Conservation (phyloP, 106 monocot genomes). For the Allium fistulosum region DNA sequence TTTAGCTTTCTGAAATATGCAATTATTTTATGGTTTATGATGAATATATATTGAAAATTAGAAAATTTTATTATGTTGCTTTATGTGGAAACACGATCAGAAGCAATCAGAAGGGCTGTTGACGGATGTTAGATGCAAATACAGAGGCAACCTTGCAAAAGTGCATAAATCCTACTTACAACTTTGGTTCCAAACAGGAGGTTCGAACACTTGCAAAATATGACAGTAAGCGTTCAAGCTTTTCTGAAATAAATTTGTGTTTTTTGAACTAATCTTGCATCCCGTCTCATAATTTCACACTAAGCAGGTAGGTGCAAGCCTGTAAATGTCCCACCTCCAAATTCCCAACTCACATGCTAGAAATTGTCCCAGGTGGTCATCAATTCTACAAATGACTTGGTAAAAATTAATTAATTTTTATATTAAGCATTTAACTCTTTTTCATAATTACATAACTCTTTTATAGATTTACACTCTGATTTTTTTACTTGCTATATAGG, state of each 20-base stretch:
- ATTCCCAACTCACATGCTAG: slow-evolving; percentile 56
- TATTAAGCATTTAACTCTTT: too few relatives aligned
- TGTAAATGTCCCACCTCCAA: slow-evolving; percentile 70
- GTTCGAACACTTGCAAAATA: slow-evolving; percentile 96
- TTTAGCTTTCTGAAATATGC: too few relatives aligned
- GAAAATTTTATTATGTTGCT: not conserved
- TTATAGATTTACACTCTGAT: too few relatives aligned
- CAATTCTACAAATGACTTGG: too few relatives aligned
- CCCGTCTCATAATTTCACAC: slow-evolving; percentile 1
- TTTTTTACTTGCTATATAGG: too few relatives aligned
- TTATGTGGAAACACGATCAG: slow-evolving; percentile 14
- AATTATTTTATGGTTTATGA: too few relatives aligned
- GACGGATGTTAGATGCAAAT: slow-evolving; percentile 77
- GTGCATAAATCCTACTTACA: slow-evolving; percentile 76
- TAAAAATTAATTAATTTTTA: too few relatives aligned
- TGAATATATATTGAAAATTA: too few relatives aligned
- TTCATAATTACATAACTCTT: too few relatives aligned
- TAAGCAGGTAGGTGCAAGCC: slow-evolving; percentile 93
- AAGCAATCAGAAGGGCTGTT: slow-evolving; percentile 70
- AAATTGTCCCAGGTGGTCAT: too few relatives aligned
- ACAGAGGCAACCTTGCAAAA: slow-evolving; percentile 83
- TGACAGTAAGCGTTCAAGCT: slow-evolving; percentile 99
- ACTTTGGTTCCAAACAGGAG: slow-evolving; percentile 75
- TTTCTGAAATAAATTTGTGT: not conserved
- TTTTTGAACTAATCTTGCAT: not conserved